Evolutionary conservation across 192 early-diverging fungal species (phyloP).

Genomic region (Coemansia biformis): DNA sequence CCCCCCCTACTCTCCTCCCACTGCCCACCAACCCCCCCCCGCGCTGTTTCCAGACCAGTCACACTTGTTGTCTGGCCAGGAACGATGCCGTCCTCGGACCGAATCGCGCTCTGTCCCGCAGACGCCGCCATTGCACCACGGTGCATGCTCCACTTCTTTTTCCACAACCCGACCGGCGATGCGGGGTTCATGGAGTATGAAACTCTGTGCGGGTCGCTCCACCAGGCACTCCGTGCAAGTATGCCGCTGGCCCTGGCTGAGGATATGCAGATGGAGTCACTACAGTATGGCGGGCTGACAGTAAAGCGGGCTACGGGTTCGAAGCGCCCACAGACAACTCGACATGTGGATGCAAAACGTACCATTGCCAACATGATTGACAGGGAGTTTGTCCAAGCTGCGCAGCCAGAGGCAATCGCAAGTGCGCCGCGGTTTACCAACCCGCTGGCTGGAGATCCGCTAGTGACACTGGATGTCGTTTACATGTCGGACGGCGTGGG

Average conservation of each 20-base stretch:
- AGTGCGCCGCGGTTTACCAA: not conserved
- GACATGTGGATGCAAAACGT: constrained; percentile 3
- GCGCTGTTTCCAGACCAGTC: too few species aligned
- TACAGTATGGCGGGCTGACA: constrained; percentile 3
- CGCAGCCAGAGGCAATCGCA: constrained; percentile 12
- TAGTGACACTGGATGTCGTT: constrained; percentile 20
- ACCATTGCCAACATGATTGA: constrained; percentile 16
- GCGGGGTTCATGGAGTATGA: constrained; percentile 23
- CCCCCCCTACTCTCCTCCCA: too few species aligned
- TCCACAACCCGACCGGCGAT: not conserved
- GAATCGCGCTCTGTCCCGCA: constrained; percentile 2
- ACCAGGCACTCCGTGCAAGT: constrained; percentile 9
- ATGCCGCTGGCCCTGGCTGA: constrained; percentile 15
- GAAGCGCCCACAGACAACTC: constrained; percentile 1
- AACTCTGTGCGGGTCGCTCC: constrained; percentile 7
- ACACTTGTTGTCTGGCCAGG: too few species aligned
- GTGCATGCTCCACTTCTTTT: constrained; percentile 8
- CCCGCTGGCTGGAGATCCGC: constrained; percentile 20
- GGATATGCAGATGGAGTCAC: constrained; percentile 1
- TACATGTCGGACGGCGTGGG: constrained; percentile 33
- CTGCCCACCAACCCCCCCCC: too few species aligned
- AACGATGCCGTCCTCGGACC: too few species aligned
- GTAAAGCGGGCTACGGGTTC: not conserved
- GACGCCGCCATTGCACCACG: constrained; percentile 3
- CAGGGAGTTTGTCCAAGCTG: constrained; percentile 2